These are phyloP conservation scores for Saksenaea vasiformis DNA, from an alignment of 371 early-diverging fungal genomes.

Conservation along the genomic window DNA sequence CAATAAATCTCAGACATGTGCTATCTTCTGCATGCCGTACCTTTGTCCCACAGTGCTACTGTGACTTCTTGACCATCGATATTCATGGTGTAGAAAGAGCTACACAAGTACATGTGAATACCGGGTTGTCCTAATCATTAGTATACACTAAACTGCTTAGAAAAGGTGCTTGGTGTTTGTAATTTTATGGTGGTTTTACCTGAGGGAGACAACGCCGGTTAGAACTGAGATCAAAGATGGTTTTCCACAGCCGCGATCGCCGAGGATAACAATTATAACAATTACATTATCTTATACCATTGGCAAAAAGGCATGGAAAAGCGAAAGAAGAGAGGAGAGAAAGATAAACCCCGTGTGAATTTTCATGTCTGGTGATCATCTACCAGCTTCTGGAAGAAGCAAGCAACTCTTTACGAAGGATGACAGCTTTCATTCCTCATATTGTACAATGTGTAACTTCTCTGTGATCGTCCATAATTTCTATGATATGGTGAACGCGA, in stretches of 20 bases:
- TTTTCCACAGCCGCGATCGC: slow-evolving; percentile 69
- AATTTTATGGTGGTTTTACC: slow-evolving; percentile 31
- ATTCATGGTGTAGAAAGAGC: background rate
- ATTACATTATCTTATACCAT: slow-evolving; percentile 4
- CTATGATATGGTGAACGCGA: no score
- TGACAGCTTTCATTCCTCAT: no score
- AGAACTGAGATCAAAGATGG: slow-evolving; percentile 67
- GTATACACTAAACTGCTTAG: background rate
- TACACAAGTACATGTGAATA: background rate
- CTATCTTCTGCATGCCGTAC: background rate
- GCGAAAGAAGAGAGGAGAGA: background rate
- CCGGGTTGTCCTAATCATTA: background rate
- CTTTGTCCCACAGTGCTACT: background rate
- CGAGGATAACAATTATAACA: slow-evolving; percentile 70
- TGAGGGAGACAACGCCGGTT: slow-evolving; percentile 58
- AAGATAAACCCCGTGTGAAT: no score
- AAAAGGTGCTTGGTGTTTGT: background rate
- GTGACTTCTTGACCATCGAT: background rate
- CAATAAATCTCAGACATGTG: background rate
- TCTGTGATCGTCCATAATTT: no score
- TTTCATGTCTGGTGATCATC: no score
- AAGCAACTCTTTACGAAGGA: background rate
- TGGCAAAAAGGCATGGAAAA: slow-evolving; percentile 4
- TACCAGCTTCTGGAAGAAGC: no score
- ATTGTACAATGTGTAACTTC: no score